Base-by-base conservation (phyloP, 352 stramenopile genomes). In the Globisporangium recalcitrans region DNA sequence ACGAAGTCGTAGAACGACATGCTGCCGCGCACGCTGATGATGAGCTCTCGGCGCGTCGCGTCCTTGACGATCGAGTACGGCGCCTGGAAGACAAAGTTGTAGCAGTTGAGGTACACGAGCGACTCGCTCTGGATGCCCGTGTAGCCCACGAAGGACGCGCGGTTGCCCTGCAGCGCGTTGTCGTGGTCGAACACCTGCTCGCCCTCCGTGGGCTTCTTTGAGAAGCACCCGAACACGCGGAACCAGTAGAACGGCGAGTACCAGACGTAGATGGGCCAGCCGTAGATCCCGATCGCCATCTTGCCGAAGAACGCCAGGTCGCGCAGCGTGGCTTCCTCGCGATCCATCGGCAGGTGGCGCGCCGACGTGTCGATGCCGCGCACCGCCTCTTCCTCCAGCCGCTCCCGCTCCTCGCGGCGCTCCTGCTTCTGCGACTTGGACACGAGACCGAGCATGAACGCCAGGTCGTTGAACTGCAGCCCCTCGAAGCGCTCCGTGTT, bases 1-100 rank as follows among this genome's bases (percentile, higher is more conserved):
- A 89, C 70, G 64, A 89, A 88, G 64, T 92, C 80, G 63, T 90
- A 87, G 59, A 90, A 92, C 32, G 77, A 88, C 60, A 92, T 74
- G 52, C 74, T 87, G n/a, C 80, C 83, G 21, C 83, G 83, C 36
- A 90, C 74, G 61, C 73, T 80, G 57, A 92, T 82, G 67, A 92
- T 87, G 70, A 92, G 71, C 63, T 90, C 75, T 47, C 73, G 74
- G 46, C 78, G 78, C 19, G 64, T 52, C 44, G 70, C 63, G 73
- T 92, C 80, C 58, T 84, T 85, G 58, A 90, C 80, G 54, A 90
- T 88, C 47, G 75, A 85, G 61, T 90, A 90, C 42, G 83, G 83
- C 48, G 78, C 71, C 58, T 86, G 77, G 65, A 90, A 92, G 27
- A 92, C 80, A 42, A 80, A 87, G 60, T 92, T 92, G 70, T 75